These are phyloP conservation scores for Umbilicus rupestris DNA, from an alignment of 164 flowering plant species.

Conservation along the genomic window DNA sequence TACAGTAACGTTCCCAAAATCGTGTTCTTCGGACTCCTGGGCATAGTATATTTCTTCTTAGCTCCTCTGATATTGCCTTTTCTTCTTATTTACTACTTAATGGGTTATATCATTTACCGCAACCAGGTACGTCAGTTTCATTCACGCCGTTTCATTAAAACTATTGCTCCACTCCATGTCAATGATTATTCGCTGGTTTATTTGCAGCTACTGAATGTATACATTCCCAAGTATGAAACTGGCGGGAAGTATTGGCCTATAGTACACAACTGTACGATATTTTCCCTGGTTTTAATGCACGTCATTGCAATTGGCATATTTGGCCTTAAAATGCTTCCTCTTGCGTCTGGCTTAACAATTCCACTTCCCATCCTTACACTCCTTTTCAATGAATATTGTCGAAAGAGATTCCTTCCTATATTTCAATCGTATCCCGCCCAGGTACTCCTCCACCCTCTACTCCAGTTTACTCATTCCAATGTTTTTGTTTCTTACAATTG, in stretches of 20 bases:
- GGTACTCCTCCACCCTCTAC: slow-evolving; percentile 30
- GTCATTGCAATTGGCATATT: slow-evolving; percentile 80
- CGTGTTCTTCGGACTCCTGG: slow-evolving; percentile 49
- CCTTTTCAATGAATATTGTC: slow-evolving; percentile 75
- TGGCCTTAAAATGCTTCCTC: slow-evolving; percentile 70
- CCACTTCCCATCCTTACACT: slow-evolving; percentile 75
- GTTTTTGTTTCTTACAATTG: neutral
- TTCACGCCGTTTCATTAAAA: neutral
- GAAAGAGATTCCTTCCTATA: slow-evolving; percentile 67
- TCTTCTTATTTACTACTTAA: slow-evolving; percentile 34
- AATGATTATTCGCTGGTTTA: neutral
- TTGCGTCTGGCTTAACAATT: slow-evolving; percentile 58
- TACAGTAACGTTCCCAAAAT: slow-evolving; percentile 35
- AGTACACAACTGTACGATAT: slow-evolving; percentile 64
- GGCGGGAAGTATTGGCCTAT: slow-evolving; percentile 88
- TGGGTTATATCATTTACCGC: slow-evolving; percentile 45
- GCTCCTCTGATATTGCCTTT: slow-evolving; percentile 53
- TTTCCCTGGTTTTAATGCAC: slow-evolving; percentile 78
- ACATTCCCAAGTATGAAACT: slow-evolving; percentile 59
- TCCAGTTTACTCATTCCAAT: neutral
- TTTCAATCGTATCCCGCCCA: slow-evolving; percentile 62
- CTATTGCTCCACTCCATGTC: neutral
- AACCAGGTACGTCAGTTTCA: slow-evolving; percentile 35
- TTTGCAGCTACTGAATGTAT: slow-evolving; percentile 77
- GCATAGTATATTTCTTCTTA: slow-evolving; percentile 42